Conservation (phyloP, 2,329 filamentous ascomycete species). For the Apiospora rasikravindrae region DNA sequence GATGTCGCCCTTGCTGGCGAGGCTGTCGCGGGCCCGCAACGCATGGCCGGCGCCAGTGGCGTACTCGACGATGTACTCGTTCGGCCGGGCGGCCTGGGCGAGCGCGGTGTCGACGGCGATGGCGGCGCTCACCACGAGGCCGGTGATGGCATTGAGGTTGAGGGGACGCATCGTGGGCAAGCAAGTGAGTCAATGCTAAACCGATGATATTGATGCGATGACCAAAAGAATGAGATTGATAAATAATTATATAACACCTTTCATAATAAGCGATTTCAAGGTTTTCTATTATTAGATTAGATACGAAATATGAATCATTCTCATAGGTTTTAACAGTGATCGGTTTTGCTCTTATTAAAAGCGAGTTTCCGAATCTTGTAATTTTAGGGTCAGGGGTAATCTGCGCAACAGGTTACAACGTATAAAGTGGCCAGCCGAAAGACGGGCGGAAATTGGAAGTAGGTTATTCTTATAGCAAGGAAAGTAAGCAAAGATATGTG, state of each 20-base stretch:
- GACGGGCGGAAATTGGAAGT: neutral
- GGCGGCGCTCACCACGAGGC: neutral
- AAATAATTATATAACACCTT: too few relatives aligned
- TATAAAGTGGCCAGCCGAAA: too few relatives aligned
- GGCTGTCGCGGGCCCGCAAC: neutral
- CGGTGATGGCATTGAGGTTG: neutral
- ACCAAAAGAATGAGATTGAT: neutral
- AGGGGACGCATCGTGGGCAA: neutral
- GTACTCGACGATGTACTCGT: constrained; percentile 1
- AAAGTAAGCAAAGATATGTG: too few relatives aligned
- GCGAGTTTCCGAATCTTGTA: too few relatives aligned
- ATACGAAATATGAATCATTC: too few relatives aligned
- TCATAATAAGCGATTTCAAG: too few relatives aligned
- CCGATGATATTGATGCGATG: neutral
- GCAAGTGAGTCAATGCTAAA: too few relatives aligned
- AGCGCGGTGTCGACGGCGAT: neutral
- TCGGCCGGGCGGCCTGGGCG: neutral
- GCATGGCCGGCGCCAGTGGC: neutral
- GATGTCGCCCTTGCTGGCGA: constrained; percentile 20
- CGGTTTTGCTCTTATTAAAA: too few relatives aligned
- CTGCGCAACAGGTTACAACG: too few relatives aligned
- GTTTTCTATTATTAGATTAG: too few relatives aligned
- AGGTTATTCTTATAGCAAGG: neutral
- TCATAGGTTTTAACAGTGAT: too few relatives aligned
- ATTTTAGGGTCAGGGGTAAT: too few relatives aligned